Percentiles rank a stretch among this genome's conserved stretches.
Evolutionary conservation across 1,139 yeast genomes (phyloP).

Genomic region (Hemisphaericaspora xylofermentans): DNA sequence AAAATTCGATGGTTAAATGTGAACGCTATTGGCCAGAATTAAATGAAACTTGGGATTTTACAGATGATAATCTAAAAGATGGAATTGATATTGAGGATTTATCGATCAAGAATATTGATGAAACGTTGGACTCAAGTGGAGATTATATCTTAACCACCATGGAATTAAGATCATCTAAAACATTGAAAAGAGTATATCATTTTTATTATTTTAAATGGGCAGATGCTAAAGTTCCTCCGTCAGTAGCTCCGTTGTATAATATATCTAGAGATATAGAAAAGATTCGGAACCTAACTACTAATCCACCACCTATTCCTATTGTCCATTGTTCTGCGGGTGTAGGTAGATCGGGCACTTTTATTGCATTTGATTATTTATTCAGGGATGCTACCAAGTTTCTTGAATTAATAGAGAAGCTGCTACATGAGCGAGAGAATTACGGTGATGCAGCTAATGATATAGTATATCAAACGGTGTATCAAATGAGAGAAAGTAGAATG

Average conservation of each 20-base stretch:
- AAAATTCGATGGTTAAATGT: slow-evolving; percentile 64
- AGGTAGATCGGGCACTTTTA: slow-evolving; percentile 79
- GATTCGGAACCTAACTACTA: slow-evolving; percentile 9
- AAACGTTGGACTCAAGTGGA: slow-evolving; percentile 20
- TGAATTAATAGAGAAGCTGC: slow-evolving; percentile 3
- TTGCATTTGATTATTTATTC: slow-evolving; percentile 59
- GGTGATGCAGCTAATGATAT: slow-evolving; percentile 9
- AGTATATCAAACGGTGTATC: slow-evolving; percentile 27
- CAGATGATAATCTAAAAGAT: slow-evolving; percentile 20
- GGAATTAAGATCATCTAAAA: slow-evolving; percentile 21
- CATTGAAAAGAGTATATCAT: slow-evolving; percentile 47
- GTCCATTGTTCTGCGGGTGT: slow-evolving; percentile 88
- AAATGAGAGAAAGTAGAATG: slow-evolving; percentile 54
- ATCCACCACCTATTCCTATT: slow-evolving; percentile 30
- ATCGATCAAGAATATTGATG: slow-evolving; percentile 19
- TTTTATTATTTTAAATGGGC: slow-evolving; percentile 57
- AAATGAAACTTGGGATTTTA: slow-evolving; percentile 21
- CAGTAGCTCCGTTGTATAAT: slow-evolving; percentile 34
- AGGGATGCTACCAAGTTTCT: slow-evolving; percentile 8
- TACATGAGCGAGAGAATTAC: slow-evolving; percentile 2
- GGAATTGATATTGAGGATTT: slow-evolving; percentile 26
- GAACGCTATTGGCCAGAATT: slow-evolving; percentile 68
- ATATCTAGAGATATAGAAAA: slow-evolving; percentile 26
- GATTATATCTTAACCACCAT: slow-evolving; percentile 31
- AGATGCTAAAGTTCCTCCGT: slow-evolving; percentile 52